Base-by-base conservation (phyloP, 371 early-diverging fungal species). In the Circinella minor region DNA sequence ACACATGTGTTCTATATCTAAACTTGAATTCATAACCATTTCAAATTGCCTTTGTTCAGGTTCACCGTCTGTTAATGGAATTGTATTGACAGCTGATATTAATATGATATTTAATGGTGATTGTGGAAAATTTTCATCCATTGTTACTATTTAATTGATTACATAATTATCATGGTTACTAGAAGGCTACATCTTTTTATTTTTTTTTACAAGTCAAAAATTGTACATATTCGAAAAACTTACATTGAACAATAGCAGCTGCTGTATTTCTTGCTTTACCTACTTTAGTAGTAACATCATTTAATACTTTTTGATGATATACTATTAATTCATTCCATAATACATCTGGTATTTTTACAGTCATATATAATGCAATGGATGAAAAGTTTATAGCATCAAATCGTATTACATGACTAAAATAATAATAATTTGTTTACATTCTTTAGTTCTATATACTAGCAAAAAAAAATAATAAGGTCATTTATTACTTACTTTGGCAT, bases 241-340 rank as follows among this genome's bases (percentile, higher is more conserved):
- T 57, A 57, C 57, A 57, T 57, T 57, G 57, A 34, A 57, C 57
- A 57, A 57, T 27, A 6, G 57, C 57, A 10, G 57, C 27, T 18
- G 57, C 57, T 10, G 34, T 57, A n/a, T 57, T 34, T 34, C 27
- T 57, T 18, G 57, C 34, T 34, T 57, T 57, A 34, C 57, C 34
- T 6, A 57, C 57, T 34, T 57, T 57, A 27, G 57, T 57, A 27
- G 57, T 18, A 17, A 20, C 5, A 34, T 18, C 43, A 43, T 43
- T 43, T 11, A 57, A n/a, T 14, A n/a, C 6, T 14, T 14, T 57
- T 57, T 57, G 57, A 34, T 57, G 57, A 57, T 57, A 27, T 6
- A 57, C 27, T 57, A 0, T 4, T 14, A 57, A 10, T 34, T 57
- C 57, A 9, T 14, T 57, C 57, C 57, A 57, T 57, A 57, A 27